Evolutionary conservation across 768 basidiomycete species (phyloP).

Genomic region (Gloeostereum incarnatum): DNA sequence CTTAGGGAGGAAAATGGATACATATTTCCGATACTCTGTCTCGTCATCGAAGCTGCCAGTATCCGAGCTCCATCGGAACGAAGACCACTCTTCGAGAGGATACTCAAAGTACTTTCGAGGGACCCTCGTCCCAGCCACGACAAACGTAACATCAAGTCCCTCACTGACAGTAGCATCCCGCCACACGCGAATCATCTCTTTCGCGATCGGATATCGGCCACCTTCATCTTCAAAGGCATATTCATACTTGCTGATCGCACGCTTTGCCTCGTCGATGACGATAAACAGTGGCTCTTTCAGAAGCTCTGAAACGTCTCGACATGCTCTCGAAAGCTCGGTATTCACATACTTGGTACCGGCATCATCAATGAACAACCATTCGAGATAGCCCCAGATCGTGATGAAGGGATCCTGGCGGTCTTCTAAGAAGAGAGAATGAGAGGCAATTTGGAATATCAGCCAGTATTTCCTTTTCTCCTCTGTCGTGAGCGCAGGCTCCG

Average conservation of each 20-base stretch:
- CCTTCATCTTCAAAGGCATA: background rate
- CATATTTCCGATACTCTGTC: background rate
- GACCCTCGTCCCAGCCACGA: background rate
- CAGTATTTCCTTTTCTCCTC: background rate
- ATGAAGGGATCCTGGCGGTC: background rate
- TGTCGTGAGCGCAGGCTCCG: background rate
- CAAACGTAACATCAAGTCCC: slow-evolving; percentile 1
- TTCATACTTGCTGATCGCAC: background rate
- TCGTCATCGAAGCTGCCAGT: slow-evolving; percentile 1
- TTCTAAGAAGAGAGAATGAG: background rate
- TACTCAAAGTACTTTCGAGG: background rate
- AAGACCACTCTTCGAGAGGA: slow-evolving; percentile 1
- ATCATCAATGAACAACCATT: no score
- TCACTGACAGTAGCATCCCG: no score
- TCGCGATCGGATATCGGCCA: background rate
- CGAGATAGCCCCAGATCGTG: no score
- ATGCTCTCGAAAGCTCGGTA: background rate
- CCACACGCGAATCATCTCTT: slow-evolving; percentile 1
- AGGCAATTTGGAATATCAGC: background rate
- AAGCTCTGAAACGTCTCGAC: background rate
- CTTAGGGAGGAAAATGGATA: background rate
- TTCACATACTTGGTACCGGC: no score
- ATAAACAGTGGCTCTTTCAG: slow-evolving; percentile 1
- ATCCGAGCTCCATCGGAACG: background rate
- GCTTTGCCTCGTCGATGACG: slow-evolving; percentile 1